Base-by-base conservation (phyloP, 176 grass and related monocot species). In the Tuctoria greenei region DNA sequence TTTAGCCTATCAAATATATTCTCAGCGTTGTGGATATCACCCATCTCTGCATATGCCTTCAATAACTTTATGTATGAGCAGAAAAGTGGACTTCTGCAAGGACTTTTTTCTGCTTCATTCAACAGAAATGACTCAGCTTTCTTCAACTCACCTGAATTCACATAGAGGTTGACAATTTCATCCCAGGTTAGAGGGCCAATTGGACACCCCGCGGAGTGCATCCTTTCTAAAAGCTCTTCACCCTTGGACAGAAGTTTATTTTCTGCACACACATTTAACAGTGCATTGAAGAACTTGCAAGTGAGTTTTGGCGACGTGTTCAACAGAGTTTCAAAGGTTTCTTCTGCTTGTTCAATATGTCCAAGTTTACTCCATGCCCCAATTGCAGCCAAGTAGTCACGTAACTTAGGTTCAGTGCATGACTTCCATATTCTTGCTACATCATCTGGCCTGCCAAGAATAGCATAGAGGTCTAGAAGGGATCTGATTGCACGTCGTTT, bases 321-420 rank as follows among this genome's bases (percentile, higher is more conserved):
- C 14, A 68, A n/a, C 89, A 96, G 87, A 4, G 39, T 25, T 10
- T 90, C 86, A 74, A 90, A 96, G 51, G 81, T 77, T 54, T 72
- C 72, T 67, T 92, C 89, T 0, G 62, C 93, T 54, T 83, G 67
- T 79, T 92, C 65, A 2, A 92, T 72, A 54, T 27, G 56, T 38
- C 84, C 89, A 73, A 96, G 85, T 80, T 87, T 69, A 39, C 89
- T 74, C 75, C 87, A 92, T 45, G 89, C 93, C 83, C 85, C n/a
- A 37, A 96, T 96, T 41, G 81, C 93, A 76, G 89, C 78, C 60
- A 83, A 72, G 75, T 49, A 92, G 20, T 96, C 86, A 6, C 85
- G 86, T n/a, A 92, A 39, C 5, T 50, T 76, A 14, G 84, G 89
- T 20, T 76, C 78, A 20, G 83, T 46, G 72, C 89, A 90, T 40